phyloP scores from a whole-genome alignment of 78 protist species.

The Planoprotostelium fungivorum region DNA sequence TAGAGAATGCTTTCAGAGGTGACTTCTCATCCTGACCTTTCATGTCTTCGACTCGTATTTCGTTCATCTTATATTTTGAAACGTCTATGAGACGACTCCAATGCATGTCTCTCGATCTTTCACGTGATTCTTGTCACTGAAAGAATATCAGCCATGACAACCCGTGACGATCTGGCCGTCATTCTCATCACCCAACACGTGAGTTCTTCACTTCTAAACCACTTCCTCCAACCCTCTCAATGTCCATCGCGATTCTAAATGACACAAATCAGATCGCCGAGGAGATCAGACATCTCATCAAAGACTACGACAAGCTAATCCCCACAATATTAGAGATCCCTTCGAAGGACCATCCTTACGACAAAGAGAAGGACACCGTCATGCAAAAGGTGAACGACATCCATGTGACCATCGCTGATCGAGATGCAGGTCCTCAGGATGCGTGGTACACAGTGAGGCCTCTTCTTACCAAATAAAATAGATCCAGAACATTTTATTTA shows the following conservation, averaged over 20 bases:
- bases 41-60: no score
- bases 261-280: slow-evolving; percentile 61
- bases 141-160: slow-evolving; percentile 17
- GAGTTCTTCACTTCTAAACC: background rate
- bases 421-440: no score
- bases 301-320: slow-evolving; percentile 52
- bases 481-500: no score
- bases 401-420: no score
- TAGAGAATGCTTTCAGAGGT: background rate
- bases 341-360: slow-evolving; percentile 81
- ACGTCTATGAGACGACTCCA: no score
- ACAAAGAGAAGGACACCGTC: slow-evolving; percentile 72
- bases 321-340: slow-evolving; percentile 88
- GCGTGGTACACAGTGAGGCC: no score
- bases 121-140: no score
- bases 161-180: slow-evolving; percentile 71
- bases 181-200: slow-evolving; percentile 80
- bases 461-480: no score
- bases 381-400: slow-evolving; percentile 37
- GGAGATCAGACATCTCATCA: slow-evolving; percentile 68
- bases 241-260: background rate
- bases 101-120: no score
- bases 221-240: background rate
- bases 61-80: no score
- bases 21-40: background rate